Percentiles rank a stretch among this genome's conserved stretches.
Evolutionary conservation across 352 stramenopile genomes (phyloP).

Genomic region (Globisporangium uncinulatum): DNA sequence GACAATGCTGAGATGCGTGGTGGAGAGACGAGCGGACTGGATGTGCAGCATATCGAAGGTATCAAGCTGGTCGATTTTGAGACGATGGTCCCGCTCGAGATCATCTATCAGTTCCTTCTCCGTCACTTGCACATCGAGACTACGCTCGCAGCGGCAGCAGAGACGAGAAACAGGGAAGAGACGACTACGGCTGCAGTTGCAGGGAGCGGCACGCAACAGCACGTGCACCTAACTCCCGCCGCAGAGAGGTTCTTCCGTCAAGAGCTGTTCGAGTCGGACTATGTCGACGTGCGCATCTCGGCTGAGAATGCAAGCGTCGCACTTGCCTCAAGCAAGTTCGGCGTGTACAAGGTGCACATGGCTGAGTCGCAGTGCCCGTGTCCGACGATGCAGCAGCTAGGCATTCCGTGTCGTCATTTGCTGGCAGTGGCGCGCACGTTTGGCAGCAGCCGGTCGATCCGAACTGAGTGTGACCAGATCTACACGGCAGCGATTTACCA

Average conservation of each 20-base stretch:
- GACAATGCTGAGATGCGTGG: neutral
- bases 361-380: constrained; percentile 60
- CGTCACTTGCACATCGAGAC: constrained; percentile 37
- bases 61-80: constrained; percentile 13
- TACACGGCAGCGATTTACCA: constrained; percentile 61
- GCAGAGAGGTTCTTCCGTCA: constrained; percentile 60
- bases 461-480: constrained; percentile 61
- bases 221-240: constrained; percentile 45
- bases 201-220: neutral
- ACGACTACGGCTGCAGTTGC: neutral
- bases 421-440: constrained; percentile 65
- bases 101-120: constrained; percentile 71
- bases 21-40: neutral
- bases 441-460: constrained; percentile 41
- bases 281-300: constrained; percentile 51
- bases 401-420: constrained; percentile 73
- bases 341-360: constrained; percentile 56
- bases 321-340: constrained; percentile 55
- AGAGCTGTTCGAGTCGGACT: constrained; percentile 51
- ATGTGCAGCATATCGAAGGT: constrained; percentile 6
- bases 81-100: constrained; percentile 50
- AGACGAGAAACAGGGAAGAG: neutral
- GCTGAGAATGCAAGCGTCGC: constrained; percentile 51
- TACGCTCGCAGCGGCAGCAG: neutral
- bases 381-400: constrained; percentile 61